Evolutionary conservation across 2,329 filamentous ascomycete genomes (phyloP), one percentile per base, ranked within the genome.

Genomic region (Blumeria hordei): DNA sequence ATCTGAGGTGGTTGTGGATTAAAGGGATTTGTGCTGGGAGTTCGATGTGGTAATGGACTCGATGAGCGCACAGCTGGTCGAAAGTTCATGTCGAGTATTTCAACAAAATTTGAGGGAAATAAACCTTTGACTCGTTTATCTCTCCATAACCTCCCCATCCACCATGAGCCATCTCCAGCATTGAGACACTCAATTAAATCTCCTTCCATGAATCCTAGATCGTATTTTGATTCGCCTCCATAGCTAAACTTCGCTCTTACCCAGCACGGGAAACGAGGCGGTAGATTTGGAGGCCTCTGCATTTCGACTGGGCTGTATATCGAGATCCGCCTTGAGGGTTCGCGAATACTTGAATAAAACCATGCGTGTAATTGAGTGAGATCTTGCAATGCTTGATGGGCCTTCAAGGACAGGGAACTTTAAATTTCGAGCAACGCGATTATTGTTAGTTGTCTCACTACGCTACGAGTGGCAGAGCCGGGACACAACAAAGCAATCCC

Each of bases 161-260:
- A 98, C 92, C 92, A 98, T 50, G 86, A 88, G 54, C 92, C 92
- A 70, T 98, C 92, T 59, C 92, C 92, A 18, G 92, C 92, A 67
- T 98, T 98, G 54, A 98, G 74, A 65, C 90, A 95, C 76, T 98
- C 92, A 67, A 98, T 98, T 61, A 98, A 70, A 69, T 98, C 92
- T 59, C 92, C 92, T 69, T 98, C 92, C 62, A 98, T 84, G 69
- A 98, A 98, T 14, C 92, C 92, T 56, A 98, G 75, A 66, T 98
- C 92, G 67, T 84, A 81, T 72, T 94, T 94, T 16, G 53, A 44
- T 11, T 54, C 53, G 28, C 53, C 53, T 28, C 53, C 53, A 32
- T 21, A 54, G 16, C 54, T 94, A 68, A 94, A 94, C 45, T 93
- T 78, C 41, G 88, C 88, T 68, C 86, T 79, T 67, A 84, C 88